Base-by-base conservation (phyloP, 2,329 filamentous ascomycete species). In the Dactylellina parvicollis region DNA sequence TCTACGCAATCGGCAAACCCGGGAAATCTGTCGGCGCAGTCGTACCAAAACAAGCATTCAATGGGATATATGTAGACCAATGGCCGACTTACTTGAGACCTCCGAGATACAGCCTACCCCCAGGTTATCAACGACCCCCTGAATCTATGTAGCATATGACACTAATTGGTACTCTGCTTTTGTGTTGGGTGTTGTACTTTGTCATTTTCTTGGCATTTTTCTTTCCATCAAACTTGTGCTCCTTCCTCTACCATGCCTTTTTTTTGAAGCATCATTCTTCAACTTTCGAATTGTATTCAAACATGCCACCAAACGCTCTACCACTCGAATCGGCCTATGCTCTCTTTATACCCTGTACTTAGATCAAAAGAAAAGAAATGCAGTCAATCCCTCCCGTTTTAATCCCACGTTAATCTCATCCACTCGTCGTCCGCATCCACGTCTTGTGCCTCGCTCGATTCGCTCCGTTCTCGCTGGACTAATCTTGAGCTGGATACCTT, bases 391-490 rank as follows among this genome's bases (percentile, higher is more conserved):
- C 34, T 38, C 16, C 9, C 38, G 18, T 26, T 32, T 28, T 46
- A 38, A n/a, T n/a, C 12, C 26, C 1, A 24, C 36, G 14, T 14
- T 26, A 47, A n/a, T 16, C 12, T 42, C 18, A 30, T 22, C 2
- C n/a, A n/a, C n/a, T n/a, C n/a, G n/a, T n/a, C n/a, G n/a, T n/a
- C n/a, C n/a, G 38, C 14, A 36, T 36, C n/a, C 24, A 64, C 46
- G 70, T 74, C 70, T 74, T 67, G 55, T 74, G 64, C 70, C 70
- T 74, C 62, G 70, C 70, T 74, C 70, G 70, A 30, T 74, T 56
- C 38, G 55, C 54, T 62, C 61, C 50, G 59, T 59, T 36, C 14
- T 28, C 49, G n/a, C 55, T 74, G 64, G 56, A 62, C 70, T 61
- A 10, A 74, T 74, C 70, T 74, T 74, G 70, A 74, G 70, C 70